Conservation (phyloP, 495 filamentous ascomycete genomes). For the Thermothielavioides terrestris region DNA sequence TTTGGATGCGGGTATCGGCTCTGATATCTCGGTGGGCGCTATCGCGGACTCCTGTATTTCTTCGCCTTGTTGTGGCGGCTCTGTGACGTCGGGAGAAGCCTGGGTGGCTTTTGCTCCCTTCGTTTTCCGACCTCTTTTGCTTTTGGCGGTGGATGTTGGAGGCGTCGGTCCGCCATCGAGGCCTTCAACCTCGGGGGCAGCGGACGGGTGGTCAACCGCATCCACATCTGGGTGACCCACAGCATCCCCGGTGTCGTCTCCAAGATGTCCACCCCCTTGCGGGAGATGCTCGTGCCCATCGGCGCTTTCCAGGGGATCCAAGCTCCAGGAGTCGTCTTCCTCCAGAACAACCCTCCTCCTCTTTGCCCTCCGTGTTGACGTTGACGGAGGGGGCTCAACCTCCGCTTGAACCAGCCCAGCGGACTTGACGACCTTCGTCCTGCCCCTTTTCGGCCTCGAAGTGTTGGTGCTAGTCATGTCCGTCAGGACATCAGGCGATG, state of each 20-base stretch:
- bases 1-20: constrained; percentile 11
- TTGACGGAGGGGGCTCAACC: not conserved
- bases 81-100: not conserved
- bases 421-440: not conserved
- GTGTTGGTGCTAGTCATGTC: constrained; percentile 2
- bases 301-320: not conserved
- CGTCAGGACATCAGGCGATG: constrained; percentile 16
- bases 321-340: not conserved
- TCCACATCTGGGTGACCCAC: not conserved
- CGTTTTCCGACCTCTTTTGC: constrained; percentile 1
- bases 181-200: not conserved
- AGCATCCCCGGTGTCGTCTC: not conserved
- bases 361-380: constrained; percentile 6
- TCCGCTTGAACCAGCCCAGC: not conserved
- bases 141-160: not conserved
- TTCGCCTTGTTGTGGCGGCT: not conserved
- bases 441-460: not conserved
- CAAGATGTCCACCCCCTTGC: not conserved
- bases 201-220: not conserved
- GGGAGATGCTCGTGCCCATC: not conserved
- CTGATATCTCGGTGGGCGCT: not conserved
- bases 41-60: not conserved
- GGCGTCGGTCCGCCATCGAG: not conserved
- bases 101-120: not conserved
- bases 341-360: constrained; percentile 6